These are phyloP conservation scores for Blastomyces percursus DNA, from an alignment of 2,329 filamentous ascomycete species.

Conservation along the genomic window DNA sequence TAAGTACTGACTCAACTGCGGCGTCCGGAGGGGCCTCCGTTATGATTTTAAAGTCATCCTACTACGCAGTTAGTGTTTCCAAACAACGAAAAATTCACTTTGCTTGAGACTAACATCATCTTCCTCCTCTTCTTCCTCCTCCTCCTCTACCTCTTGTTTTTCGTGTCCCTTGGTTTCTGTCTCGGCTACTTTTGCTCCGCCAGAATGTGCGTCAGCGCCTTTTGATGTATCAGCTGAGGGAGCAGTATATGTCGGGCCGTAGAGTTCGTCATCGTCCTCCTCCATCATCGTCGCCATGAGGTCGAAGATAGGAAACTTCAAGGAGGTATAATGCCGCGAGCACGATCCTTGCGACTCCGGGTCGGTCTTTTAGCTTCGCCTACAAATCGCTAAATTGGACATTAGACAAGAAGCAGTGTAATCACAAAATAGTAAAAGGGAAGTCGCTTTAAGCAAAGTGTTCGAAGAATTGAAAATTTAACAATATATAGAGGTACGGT, in stretches of 20 bases:
- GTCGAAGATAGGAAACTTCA: conserved; percentile 1
- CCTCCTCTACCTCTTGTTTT: conserved; percentile 26
- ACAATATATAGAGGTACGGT: background rate
- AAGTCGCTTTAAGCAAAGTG: background rate
- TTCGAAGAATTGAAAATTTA: background rate
- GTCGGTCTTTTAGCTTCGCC: too few species aligned
- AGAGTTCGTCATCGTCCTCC: conserved; percentile 40
- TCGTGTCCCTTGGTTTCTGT: conserved; percentile 22
- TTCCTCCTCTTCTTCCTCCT: conserved; percentile 23
- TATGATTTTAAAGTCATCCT: conserved; percentile 43
- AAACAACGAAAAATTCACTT: background rate
- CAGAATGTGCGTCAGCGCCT: conserved; percentile 19
- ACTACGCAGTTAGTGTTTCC: conserved; percentile 12
- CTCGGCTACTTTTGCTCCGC: conserved; percentile 16
- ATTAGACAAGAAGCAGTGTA: background rate
- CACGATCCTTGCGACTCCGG: background rate
- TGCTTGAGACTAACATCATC: conserved; percentile 28
- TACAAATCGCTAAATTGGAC: background rate
- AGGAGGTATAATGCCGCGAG: background rate
- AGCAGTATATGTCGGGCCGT: conserved; percentile 33
- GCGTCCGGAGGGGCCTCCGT: conserved; percentile 37
- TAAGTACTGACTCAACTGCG: conserved; percentile 23
- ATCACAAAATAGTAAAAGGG: background rate
- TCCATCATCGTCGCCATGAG: conserved; percentile 27
- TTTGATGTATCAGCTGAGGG: conserved; percentile 23